Base-by-base conservation (phyloP, 805 yeast genomes). In the Metschnikowia continentalis region DNA sequence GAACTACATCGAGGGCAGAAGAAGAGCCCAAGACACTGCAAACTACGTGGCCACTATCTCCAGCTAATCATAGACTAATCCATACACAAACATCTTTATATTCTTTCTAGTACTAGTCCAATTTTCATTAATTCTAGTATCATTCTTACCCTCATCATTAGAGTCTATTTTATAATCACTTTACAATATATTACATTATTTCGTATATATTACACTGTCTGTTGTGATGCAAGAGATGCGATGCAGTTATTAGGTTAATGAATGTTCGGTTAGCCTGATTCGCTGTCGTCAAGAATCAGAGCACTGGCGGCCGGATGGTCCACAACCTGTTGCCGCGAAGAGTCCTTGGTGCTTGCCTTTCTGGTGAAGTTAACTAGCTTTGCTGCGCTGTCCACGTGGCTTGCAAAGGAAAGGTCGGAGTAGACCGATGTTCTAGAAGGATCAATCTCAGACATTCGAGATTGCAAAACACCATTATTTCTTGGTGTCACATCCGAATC, bases 1-100 rank as follows among this genome's bases (percentile, higher is more conserved):
- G 83, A 86, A 83, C 58, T 91, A 86, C 64, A 78, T 91, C 15
- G 91, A 87, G 62, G 97, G 95, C 26, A 82, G 96, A 70, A 85
- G 97, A 74, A 83, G 95, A 68, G 96, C 96, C 3, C 77, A 76
- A 50, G 95, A 85, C 46, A 88, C 96, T 19, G 91, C 94, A 30
- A 72, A 76, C 45, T 86, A 81, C 64, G 88, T 74, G 8, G 69
- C 62, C 32, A 65, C 70, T 10, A 66, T 73, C 48, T 72, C 57
- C 17, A 44, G 43, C 10, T 49, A 47, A 39, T 42, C 22, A 32
- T 33, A 33, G 37, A 33, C 32, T 32, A 40, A 26, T 26, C 10
- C 30, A 26, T 26, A 26, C 30, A 26, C 30, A 26, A 26, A 8
- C 8, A 26, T 8, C 11, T 3, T 4, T 26, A 2, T 8, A 3